Conservation (phyloP, 257 asterid genomes). For the Nicotiana sylvestris region DNA sequence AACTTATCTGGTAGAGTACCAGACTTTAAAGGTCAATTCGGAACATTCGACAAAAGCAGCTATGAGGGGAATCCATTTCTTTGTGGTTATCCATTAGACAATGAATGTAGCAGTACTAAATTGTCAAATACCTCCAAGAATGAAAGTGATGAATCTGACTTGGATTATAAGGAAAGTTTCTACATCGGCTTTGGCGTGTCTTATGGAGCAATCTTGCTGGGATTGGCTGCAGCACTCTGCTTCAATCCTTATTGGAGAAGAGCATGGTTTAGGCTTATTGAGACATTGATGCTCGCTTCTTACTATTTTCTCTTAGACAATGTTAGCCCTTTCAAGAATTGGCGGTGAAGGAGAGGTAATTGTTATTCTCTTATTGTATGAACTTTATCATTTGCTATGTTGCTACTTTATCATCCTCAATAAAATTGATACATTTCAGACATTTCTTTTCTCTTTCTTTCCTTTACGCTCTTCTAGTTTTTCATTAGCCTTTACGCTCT, state of each 20-base stretch:
- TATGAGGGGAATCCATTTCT: conserved; percentile 15
- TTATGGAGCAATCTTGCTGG: not conserved
- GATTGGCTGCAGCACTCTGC: not conserved
- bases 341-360: not conserved
- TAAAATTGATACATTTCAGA: too few relatives aligned
- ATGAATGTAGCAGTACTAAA: not conserved
- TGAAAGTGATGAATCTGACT: conserved; percentile 1
- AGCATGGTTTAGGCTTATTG: conserved; percentile 3
- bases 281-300: not conserved
- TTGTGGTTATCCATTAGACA: conserved; percentile 1
- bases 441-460: too few relatives aligned
- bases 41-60: conserved; percentile 13
- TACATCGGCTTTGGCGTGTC: not conserved
- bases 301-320: not conserved
- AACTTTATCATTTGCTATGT: too few relatives aligned
- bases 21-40: not conserved
- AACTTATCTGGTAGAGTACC: conserved; percentile 9
- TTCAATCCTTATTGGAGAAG: conserved; percentile 14
- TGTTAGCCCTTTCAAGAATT: not conserved
- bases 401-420: too few relatives aligned
- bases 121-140: not conserved
- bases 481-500: too few relatives aligned
- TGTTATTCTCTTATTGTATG: not conserved
- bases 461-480: too few relatives aligned
- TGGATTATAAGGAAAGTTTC: not conserved